Base-by-base conservation (phyloP, 768 basidiomycete species). In the Sutorius australiensis region DNA sequence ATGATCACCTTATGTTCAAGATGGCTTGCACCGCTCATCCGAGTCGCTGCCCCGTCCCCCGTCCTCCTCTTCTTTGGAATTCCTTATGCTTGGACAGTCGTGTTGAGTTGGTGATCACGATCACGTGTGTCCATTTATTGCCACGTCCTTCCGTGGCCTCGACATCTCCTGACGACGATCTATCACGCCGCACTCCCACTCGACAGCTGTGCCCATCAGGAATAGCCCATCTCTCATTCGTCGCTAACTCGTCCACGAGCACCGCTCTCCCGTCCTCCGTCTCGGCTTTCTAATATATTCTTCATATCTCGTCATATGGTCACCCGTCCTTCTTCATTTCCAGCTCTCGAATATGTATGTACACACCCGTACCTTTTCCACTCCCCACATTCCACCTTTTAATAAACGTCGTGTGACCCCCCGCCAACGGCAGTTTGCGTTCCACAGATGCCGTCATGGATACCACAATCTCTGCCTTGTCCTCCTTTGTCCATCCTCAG, bases 1-100 rank as follows among this genome's bases (percentile, higher is more conserved):
- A 37, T 62, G 51, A 62, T 65, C 52, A 37, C 60, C 59, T 65
- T 63, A 44, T 62, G 59, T 46, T 40, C 31, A 3, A n/a, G 14
- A 17, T 44, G 9, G 21, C 24, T 46, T 31, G 36, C 48, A 50
- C 45, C n/a, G 39, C 56, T 41, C 55, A 8, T n/a, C 24, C 24
- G 32, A 36, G 27, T 11, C 16, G 38, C 51, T 33, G 45, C 39
- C 16, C 43, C 31, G 8, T 30, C 42, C 16, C 12, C 54, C 21
- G 38, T 32, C 44, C 10, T 34, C 56, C 40, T 48, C 52, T 33
- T 31, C 34, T 41, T 37, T 50, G 57, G 49, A 24, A 49, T 48
- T 12, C 53, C 39, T 54, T 51, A 3, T 12, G 11, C 5, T 9
- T 19, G 8, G 8, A 7, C 19, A 31, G n/a, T n/a, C 16, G 33